Evolutionary conservation across 441 rosid species (phyloP), one percentile per base, ranked within the genome.

Genomic region (Erodium trifolium): DNA sequence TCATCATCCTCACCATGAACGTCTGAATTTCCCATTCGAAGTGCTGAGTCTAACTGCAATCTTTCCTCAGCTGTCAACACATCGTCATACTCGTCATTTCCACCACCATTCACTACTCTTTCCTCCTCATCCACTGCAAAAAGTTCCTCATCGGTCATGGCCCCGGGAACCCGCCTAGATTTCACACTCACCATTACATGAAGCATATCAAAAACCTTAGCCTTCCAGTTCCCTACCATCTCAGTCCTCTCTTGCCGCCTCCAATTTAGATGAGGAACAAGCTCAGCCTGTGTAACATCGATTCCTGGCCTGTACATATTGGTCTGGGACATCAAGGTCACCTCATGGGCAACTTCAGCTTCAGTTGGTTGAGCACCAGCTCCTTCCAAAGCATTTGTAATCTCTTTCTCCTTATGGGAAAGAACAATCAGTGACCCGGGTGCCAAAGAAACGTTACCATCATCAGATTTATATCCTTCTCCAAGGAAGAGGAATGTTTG

Each of bases 241-340:
- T 94, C 99, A 1, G 96, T 84, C 72, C 91, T 92, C 81, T 94
- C 99, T 71, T 90, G 99, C 64, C 99, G 82, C 83, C 99, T 90
- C 99, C 99, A 94, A 73, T 88, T 94, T 72, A 86, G 72, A 76
- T 90, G 97, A 47, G 99, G 83, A 78, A 92, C 79, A 67, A 94
- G 89, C 76, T 90, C 98, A 67, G 99, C 98, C 70, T 94, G 97
- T 66, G 98, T 92, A 37, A 94, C 99, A 79, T 94, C 97, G 57
- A 92, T 92, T 34, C 99, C 98, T n/a, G 99, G 99, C 76, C 99
- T 87, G 75, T 92, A 94, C 98, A 92, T 94, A 66, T 92, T 92
- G 71, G 99, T 92, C 82, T 92, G 94, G 66, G 99, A 94, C 99
- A 94, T 92, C 77, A 87, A 75, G 65, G 92, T 83, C 70, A 94